Conservation (phyloP, 306 rosid species). For the Astragalus glycyphyllos region DNA sequence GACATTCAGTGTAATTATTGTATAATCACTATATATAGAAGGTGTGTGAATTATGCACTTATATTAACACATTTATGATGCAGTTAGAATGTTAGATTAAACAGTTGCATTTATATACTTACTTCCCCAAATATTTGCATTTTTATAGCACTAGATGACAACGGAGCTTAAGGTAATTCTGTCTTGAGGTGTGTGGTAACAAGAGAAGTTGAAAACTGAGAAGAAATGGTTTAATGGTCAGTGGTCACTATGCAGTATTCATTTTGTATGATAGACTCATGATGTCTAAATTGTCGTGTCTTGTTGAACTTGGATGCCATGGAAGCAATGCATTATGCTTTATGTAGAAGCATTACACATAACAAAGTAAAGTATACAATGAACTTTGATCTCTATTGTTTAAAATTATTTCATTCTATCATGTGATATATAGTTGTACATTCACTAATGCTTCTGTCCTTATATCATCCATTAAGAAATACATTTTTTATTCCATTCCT, state of each 20-base stretch:
- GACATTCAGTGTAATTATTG: background rate
- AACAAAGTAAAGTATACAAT: background rate
- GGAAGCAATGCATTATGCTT: too few relatives aligned
- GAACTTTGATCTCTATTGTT: background rate
- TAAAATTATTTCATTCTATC: background rate
- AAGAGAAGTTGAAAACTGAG: too few relatives aligned
- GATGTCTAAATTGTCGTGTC: too few relatives aligned
- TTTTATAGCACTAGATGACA: background rate
- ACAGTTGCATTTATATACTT: background rate
- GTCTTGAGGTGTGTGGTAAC: background rate
- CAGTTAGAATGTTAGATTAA: background rate
- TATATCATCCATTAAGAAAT: background rate
- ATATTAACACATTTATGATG: background rate
- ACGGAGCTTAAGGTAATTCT: background rate
- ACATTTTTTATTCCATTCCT: background rate
- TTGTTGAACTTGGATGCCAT: too few relatives aligned
- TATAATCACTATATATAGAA: too few relatives aligned
- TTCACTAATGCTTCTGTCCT: background rate
- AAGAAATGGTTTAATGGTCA: too few relatives aligned
- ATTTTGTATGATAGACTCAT: too few relatives aligned
- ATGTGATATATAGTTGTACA: background rate
- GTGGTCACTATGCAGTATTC: too few relatives aligned
- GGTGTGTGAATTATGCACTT: background rate
- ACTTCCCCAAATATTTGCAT: slow-evolving; percentile 6
- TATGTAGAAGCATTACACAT: too few relatives aligned